Base-by-base conservation (phyloP, 768 basidiomycete genomes). In the Boletus barrowsii region DNA sequence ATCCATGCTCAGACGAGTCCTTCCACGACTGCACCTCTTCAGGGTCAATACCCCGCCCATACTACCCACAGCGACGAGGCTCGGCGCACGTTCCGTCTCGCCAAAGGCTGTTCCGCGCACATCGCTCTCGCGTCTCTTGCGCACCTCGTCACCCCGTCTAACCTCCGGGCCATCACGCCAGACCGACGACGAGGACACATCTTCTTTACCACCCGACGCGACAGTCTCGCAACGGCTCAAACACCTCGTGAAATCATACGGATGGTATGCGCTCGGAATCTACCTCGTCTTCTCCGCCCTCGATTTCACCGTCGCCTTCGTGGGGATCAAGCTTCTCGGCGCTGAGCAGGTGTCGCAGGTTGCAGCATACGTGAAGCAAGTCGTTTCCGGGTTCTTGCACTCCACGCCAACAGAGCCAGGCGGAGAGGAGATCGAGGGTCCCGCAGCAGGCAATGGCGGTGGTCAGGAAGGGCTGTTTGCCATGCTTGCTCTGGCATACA, bases 241-340 rank as follows among this genome's bases (percentile, higher is more conserved):
- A 65, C 79, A 83, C 61, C 87, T 98, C 54, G 86, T 94, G 55
- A 94, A 89, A 67, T 82, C 88, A 5, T 97, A 98, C 68, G 96
- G 96, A 30, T 93, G 91, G 90, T 96, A 95, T 67, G 93, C 97
- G 18, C 79, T 98, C 29, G 94, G 90, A 32, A 86, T 98, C 24
- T 99, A 99, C 76, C 42, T 87, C 57, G 66, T 86, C 47, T 68
- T 98, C 51, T 81, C 82, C 40, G 75, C 77, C 8, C 65, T 94
- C 67, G 97, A 99, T 70, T 93, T 98, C 68, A 74, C 82, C 35
- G 77, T 97, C 63, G 84, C 90, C 0, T 97, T 97, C 67, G 80
- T 84, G 44, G 84, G 84, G 48, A 84, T 99, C 66, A 88, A 91
- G 61, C 75, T 93, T 41, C 75, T 97, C 33, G 97, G 97, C 42